A percentile compares a stretch with the other conserved stretches of the same genome.
phyloP scores from a whole-genome alignment of 2,329 filamentous ascomycete genomes.

The Chaetomiaceae sp. region DNA sequence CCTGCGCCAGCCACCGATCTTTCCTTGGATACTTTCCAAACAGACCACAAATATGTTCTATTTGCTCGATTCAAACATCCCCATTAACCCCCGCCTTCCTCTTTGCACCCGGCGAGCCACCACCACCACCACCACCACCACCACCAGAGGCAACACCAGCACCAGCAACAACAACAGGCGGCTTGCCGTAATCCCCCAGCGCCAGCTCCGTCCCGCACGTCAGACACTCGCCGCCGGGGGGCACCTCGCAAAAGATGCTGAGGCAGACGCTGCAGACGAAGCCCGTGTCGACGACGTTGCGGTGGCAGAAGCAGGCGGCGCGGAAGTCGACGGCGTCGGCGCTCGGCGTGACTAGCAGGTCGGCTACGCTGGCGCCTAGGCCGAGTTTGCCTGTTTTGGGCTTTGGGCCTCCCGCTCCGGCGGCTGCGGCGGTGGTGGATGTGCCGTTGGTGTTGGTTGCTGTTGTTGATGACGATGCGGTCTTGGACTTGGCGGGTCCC shows the following conservation, averaged over 20 bases:
- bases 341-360: conserved; percentile 70
- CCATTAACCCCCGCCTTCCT: conserved; percentile 48
- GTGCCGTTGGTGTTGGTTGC: background rate
- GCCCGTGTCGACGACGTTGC: conserved; percentile 82
- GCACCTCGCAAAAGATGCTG: conserved; percentile 78
- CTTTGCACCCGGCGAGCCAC: conserved; percentile 41
- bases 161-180: conserved; percentile 55
- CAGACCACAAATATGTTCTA: too few relatives aligned
- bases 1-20: too few relatives aligned
- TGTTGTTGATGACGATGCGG: conserved; percentile 20
- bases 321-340: conserved; percentile 90
- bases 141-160: background rate
- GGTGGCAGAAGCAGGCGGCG: conserved; percentile 97
- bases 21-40: too few relatives aligned
- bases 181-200: conserved; percentile 70
- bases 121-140: background rate
- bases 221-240: conserved; percentile 62
- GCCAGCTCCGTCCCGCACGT: conserved; percentile 77
- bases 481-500: background rate
- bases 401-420: conserved; percentile 1
- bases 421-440: background rate
- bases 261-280: conserved; percentile 96
- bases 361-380: conserved; percentile 20
- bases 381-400: conserved; percentile 19
- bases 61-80: conserved; percentile 25